Conservation (phyloP, 257 asterid species). For the Solanum arcanum region DNA sequence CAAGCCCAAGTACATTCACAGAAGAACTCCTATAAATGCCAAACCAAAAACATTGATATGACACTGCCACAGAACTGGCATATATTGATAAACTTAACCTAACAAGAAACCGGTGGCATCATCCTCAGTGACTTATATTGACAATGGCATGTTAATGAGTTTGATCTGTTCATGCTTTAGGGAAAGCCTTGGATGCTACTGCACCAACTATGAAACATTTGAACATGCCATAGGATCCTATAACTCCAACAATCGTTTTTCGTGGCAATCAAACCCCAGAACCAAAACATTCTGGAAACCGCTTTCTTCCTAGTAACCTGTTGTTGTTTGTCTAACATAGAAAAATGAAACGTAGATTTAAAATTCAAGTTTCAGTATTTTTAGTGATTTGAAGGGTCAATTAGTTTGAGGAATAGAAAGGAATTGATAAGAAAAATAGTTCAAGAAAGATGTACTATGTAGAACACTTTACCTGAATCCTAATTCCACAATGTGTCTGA, state of each 20-base stretch:
- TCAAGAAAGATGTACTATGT: not conserved
- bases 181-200: slow-evolving; percentile 44
- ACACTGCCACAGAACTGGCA: slow-evolving; percentile 65
- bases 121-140: slow-evolving; percentile 44
- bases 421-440: not conserved
- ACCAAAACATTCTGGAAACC: not conserved
- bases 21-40: slow-evolving; percentile 71
- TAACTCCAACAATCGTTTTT: slow-evolving; percentile 51
- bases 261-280: slow-evolving; percentile 87
- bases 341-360: not conserved
- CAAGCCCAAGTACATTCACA: slow-evolving; percentile 60
- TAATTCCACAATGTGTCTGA: not conserved
- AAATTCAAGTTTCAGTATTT: not conserved
- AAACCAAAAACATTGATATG: slow-evolving; percentile 61
- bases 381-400: not conserved
- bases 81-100: slow-evolving; percentile 40
- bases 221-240: slow-evolving; percentile 40
- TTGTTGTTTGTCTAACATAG: not conserved
- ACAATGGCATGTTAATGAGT: slow-evolving; percentile 65
- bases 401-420: not conserved
- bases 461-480: not conserved
- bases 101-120: slow-evolving; percentile 84
- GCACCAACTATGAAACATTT: slow-evolving; percentile 78
- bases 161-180: slow-evolving; percentile 49
- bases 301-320: not conserved